Base-by-base conservation (phyloP, 768 basidiomycete genomes). In the Leccinellum rugosiceps region DNA sequence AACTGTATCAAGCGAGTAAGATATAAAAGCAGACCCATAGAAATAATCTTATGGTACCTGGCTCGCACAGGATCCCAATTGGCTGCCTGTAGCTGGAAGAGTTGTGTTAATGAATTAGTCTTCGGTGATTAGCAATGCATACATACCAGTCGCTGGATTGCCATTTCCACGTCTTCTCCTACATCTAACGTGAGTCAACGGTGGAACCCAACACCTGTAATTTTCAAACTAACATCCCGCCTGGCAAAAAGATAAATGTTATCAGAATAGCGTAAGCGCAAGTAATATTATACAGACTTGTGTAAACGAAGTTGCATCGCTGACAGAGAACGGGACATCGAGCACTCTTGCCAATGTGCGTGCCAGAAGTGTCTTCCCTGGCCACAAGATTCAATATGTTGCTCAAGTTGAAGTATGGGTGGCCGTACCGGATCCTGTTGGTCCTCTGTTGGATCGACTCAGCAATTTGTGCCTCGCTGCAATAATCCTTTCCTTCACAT, bases 141-240 rank as follows among this genome's bases (percentile, higher is more conserved):
- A 61, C 79, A 71, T 62, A 88, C 91, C 65, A 98, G 75, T 57
- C 96, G 81, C 57, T 93, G 87, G 25, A 98, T 83, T 45, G 90
- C 87, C 78, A 88, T 88, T 59, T 98, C 96, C 8, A 97, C 95
- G 68, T 98, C 96, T 67, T 97, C 96, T 62, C 95, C 95, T 47
- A 98, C 92, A 74, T 97, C 91, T 94, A 62, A 28, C 50, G 17
- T 47, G 31, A 34, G 58, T 65, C 23, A 63, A 30, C 30, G 30
- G 61, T 38, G 48, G 3, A 43, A 28, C 21, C 13, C 23, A 4
- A 55, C 31, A 21, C 34, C 19, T 59, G 32, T 35, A 49, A 32
- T 46, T 50, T 21, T n/a, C 48, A 49, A 50, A 78, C 86, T 70
- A 48, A 89, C 88, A 90, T 72, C 88, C 88, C 10, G 87, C 87